These are phyloP conservation scores for Ophiostoma sp. DNA, from an alignment of 2,329 filamentous ascomycete genomes.

Conservation along the genomic window DNA sequence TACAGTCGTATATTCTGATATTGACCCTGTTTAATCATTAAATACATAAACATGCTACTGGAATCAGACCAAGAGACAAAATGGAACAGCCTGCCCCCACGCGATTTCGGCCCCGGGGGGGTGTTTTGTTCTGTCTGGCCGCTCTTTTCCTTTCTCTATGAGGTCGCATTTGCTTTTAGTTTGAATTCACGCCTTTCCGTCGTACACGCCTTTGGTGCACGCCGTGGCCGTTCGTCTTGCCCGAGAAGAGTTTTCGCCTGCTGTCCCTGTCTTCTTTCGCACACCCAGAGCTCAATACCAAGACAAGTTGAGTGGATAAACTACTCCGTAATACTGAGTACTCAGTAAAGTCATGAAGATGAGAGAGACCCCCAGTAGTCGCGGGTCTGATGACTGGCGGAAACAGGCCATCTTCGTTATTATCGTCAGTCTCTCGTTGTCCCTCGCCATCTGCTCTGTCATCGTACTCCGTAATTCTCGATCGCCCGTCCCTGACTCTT, in stretches of 20 bases:
- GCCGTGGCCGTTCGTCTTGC: not conserved
- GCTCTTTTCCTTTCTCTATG: not conserved
- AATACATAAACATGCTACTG: not conserved
- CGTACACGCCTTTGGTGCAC: not conserved
- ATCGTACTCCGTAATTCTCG: not conserved
- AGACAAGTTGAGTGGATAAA: too few species aligned
- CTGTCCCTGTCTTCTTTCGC: too few species aligned
- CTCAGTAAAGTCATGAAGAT: too few species aligned
- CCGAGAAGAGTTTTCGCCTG: constrained; percentile 1
- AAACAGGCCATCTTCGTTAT: not conserved
- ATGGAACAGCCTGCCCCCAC: not conserved
- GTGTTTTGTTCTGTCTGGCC: not conserved
- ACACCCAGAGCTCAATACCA: not conserved
- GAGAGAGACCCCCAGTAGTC: too few species aligned
- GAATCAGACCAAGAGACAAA: not conserved
- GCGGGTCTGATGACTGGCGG: too few species aligned
- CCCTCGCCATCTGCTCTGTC: not conserved
- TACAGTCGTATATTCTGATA: not conserved
- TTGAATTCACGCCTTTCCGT: not conserved
- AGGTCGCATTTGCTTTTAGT: not conserved
- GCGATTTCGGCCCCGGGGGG: not conserved
- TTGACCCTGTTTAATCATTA: not conserved
- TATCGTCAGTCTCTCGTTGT: not conserved
- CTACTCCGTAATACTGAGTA: not conserved
- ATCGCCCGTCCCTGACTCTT: too few species aligned